Evolutionary conservation across 2,329 filamentous ascomycete species (phyloP), one percentile per base, ranked within the genome.

Genomic region (Claviceps citrina): DNA sequence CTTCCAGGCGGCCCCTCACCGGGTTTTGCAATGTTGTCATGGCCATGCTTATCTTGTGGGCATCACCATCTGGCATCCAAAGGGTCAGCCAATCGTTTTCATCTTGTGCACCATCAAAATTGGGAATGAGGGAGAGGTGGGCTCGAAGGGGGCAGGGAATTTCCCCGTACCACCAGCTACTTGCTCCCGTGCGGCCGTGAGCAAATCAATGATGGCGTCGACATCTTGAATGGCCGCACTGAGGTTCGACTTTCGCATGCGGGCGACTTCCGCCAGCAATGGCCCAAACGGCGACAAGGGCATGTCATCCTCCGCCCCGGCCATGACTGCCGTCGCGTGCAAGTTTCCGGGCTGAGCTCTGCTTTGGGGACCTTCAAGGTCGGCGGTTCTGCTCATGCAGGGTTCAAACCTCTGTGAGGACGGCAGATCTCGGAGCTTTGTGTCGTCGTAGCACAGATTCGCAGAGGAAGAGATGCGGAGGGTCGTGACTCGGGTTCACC

Each of bases 21-120:
- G 87, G 84, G 47, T 82, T 87, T 56, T 95, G 86, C 15, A 95
- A 72, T 55, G 81, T 87, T 24, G 83, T 81, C 51, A 96, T 72
- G 20, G 78, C 81, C 44, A 87, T 67, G 31, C 78, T 75, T 13
- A 84, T 78, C 30, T 73, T 74, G 46, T 78, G 75, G 8, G 55
- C 49, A 39, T 63, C 60, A 25, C 47, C 47, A 38, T 62, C 60
- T 57, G 36, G 34, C 24, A 25, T 22, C 33, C 7, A 18, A 31
- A 35, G 20, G 7, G 42, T 44, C 33, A 25, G 46, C 52, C 40
- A 54, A 28, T 34, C 43, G 18, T 43, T 16, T 16, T 31, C 13
- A 19, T 36, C 26, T 40, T 31, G 38, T 36, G 31, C 42, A 34
- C 34, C 26, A 30, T 38, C 16, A 27, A 19, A 5, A 13, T 12